These are phyloP conservation scores for Hibiscus trionum DNA, from an alignment of 345 rosid genomes.

Conservation along the genomic window DNA sequence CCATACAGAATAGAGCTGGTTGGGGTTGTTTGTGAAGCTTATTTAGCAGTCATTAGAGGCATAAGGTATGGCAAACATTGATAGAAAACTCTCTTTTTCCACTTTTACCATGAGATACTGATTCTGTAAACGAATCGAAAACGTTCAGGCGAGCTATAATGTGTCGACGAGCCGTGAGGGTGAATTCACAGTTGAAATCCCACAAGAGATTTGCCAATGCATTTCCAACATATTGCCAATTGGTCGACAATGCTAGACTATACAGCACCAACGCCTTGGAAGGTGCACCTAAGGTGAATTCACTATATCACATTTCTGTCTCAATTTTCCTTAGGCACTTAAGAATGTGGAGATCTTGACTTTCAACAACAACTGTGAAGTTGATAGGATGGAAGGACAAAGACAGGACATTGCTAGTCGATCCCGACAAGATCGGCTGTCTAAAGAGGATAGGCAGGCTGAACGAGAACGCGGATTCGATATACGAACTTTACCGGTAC, in stretches of 20 bases:
- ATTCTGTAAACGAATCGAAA: neutral
- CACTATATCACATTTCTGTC: neutral
- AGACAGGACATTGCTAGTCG: slow-evolving; percentile 77
- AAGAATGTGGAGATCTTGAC: slow-evolving; percentile 14
- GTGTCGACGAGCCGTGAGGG: slow-evolving; percentile 85
- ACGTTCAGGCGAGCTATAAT: slow-evolving; percentile 80
- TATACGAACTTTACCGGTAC: slow-evolving; percentile 53
- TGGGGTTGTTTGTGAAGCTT: slow-evolving; percentile 92
- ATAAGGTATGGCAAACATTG: slow-evolving; percentile 43
- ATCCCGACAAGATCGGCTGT: slow-evolving; percentile 75
- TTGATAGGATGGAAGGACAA: slow-evolving; percentile 94
- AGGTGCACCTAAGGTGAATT: slow-evolving; percentile 69
- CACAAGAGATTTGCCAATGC: slow-evolving; percentile 88
- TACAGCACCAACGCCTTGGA: slow-evolving; percentile 74
- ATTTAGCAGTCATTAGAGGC: slow-evolving; percentile 88
- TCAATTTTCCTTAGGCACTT: neutral
- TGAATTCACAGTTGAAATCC: slow-evolving; percentile 73
- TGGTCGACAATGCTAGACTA: slow-evolving; percentile 81
- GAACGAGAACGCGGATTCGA: slow-evolving; percentile 77
- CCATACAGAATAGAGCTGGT: slow-evolving; percentile 90
- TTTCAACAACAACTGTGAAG: slow-evolving; percentile 32
- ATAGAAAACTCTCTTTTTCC: neutral
- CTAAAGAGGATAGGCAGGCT: slow-evolving; percentile 51
- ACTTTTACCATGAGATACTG: neutral
- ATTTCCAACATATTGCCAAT: slow-evolving; percentile 63